phyloP scores from a whole-genome alignment of 169 alveolate genomes.

The Plasmodium relictum region DNA sequence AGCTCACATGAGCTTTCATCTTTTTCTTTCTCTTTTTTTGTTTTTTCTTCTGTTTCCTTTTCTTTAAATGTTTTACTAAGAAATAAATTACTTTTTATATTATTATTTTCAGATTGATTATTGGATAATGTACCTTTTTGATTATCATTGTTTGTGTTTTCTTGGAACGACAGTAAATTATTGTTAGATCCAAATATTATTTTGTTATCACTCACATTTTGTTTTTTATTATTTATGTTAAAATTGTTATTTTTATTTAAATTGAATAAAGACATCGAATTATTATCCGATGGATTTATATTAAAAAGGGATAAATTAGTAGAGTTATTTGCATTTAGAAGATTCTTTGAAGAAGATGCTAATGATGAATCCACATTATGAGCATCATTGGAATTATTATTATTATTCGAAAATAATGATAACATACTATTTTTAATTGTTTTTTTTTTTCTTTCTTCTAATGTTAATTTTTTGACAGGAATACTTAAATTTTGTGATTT shows the following conservation, averaged over 20 bases:
- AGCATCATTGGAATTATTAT: background rate
- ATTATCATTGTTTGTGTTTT: background rate
- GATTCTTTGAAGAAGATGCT: background rate
- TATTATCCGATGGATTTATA: background rate
- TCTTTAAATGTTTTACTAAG: background rate
- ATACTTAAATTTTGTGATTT: conserved; percentile 10
- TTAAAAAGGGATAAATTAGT: background rate
- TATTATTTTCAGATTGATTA: background rate
- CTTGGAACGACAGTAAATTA: background rate
- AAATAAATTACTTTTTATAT: conserved; percentile 5
- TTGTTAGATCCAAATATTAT: conserved; percentile 8
- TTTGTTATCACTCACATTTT: conserved; percentile 9
- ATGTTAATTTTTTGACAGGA: conserved; percentile 66
- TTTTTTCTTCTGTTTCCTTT: background rate
- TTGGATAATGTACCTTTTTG: background rate
- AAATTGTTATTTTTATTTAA: background rate
- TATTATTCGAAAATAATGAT: conserved; percentile 58
- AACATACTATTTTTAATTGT: conserved; percentile 61
- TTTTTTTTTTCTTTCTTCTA: conserved; percentile 75
- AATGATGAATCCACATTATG: background rate
- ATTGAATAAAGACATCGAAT: background rate
- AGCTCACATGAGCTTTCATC: background rate
- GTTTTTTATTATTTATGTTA: background rate
- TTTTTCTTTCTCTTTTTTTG: background rate
- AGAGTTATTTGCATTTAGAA: conserved; percentile 1